Evolutionary conservation across 2,329 filamentous ascomycete genomes (phyloP).

Genomic region (Didymella arachidicola): DNA sequence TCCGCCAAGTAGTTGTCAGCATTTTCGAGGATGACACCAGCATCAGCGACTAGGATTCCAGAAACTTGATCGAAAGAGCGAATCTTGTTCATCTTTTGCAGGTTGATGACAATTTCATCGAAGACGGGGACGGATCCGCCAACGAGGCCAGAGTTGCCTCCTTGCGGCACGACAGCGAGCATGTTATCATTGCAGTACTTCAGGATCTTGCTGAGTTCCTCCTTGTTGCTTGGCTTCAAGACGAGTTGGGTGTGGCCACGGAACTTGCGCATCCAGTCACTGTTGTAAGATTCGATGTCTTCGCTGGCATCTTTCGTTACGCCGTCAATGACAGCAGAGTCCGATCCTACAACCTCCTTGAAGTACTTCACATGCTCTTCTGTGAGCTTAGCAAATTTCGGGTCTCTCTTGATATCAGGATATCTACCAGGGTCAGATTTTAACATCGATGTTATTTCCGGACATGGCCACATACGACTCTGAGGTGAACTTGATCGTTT

Average conservation of each 20-base stretch:
- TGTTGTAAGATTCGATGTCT: constrained; percentile 91
- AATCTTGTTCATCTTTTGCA: constrained; percentile 89
- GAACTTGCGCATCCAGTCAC: constrained; percentile 99
- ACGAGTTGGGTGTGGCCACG: constrained; percentile 87
- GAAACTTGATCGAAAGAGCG: constrained; percentile 92
- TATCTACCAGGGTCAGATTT: constrained; percentile 57
- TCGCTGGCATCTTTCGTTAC: constrained; percentile 75
- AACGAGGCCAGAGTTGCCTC: constrained; percentile 94
- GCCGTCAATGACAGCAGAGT: constrained; percentile 84
- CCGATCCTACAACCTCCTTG: constrained; percentile 77
- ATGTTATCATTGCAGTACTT: constrained; percentile 94
- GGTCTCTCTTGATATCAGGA: constrained; percentile 80
- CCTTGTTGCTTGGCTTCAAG: constrained; percentile 81
- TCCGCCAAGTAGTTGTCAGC: constrained; percentile 87
- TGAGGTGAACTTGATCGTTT: constrained; percentile 76
- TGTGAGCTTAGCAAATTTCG: constrained; percentile 76
- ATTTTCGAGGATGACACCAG: constrained; percentile 87
- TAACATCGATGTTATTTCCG: constrained; percentile 1
- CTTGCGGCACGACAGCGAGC: constrained; percentile 94
- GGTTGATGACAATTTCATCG: constrained; percentile 95
- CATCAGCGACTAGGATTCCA: constrained; percentile 87
- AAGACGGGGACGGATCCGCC: constrained; percentile 96
- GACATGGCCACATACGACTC: constrained; percentile 65
- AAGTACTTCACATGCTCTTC: constrained; percentile 84
- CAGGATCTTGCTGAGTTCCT: constrained; percentile 89